Conservation (phyloP, 345 rosid genomes). For the Cardamine chenopodiifolia region DNA sequence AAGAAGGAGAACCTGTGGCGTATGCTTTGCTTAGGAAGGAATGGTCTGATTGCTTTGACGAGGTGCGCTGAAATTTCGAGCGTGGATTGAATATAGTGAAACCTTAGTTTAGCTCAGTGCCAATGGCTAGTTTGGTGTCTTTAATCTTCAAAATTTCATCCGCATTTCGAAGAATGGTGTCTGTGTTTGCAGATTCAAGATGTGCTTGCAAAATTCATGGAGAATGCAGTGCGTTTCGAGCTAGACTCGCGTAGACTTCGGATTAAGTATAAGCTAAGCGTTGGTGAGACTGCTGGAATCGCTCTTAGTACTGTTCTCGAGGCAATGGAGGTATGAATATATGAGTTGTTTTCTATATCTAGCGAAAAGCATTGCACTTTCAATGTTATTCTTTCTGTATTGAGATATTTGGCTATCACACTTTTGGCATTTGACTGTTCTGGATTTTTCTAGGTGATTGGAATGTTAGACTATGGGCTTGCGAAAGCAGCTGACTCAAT, state of each 20-base stretch:
- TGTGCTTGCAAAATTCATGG: slow-evolving; percentile 69
- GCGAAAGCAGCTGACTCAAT: slow-evolving; percentile 87
- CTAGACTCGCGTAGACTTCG: slow-evolving; percentile 50
- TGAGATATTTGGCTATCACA: background rate
- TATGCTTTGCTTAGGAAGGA: slow-evolving; percentile 70
- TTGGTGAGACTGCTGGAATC: slow-evolving; percentile 56
- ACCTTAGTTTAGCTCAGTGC: background rate
- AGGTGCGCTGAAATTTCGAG: slow-evolving; percentile 49
- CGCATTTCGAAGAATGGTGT: slow-evolving; percentile 51
- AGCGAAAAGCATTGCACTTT: background rate
- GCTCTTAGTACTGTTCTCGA: slow-evolving; percentile 65
- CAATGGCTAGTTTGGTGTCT: background rate
- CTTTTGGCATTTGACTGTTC: slow-evolving; percentile 16
- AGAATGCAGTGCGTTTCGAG: slow-evolving; percentile 71
- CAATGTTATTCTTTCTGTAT: background rate
- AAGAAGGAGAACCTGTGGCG: slow-evolving; percentile 70
- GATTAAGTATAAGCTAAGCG: slow-evolving; percentile 56
- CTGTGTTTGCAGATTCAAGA: slow-evolving; percentile 92
- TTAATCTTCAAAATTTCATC: background rate
- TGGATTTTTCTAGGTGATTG: slow-evolving; percentile 64
- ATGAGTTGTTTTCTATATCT: slow-evolving; percentile 15
- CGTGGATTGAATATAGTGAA: background rate
- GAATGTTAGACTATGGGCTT: slow-evolving; percentile 81
- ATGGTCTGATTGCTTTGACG: slow-evolving; percentile 83
- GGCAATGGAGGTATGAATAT: slow-evolving; percentile 80